Evolutionary conservation across 1,284 basidiomycete genomes (phyloP).

Genomic region (Sphagnurus paluster): DNA sequence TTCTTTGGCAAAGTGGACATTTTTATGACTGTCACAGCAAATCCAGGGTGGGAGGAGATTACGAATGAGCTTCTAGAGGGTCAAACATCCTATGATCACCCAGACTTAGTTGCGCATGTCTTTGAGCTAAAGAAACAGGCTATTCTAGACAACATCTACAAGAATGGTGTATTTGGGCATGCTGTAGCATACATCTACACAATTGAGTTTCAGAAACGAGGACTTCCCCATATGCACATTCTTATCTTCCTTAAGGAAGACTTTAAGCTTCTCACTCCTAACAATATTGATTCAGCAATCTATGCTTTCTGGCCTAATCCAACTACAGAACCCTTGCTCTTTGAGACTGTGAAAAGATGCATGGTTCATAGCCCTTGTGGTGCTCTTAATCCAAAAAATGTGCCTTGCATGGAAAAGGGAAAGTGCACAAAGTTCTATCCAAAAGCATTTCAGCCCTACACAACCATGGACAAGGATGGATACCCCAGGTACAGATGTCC

Average conservation of each 20-base stretch:
- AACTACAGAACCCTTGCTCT: slow-evolving; percentile 35
- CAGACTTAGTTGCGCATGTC: slow-evolving; percentile 45
- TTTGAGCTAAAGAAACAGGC: slow-evolving; percentile 43
- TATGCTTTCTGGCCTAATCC: slow-evolving; percentile 43
- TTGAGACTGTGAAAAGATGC: slow-evolving; percentile 28
- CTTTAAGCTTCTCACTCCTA: slow-evolving; percentile 31
- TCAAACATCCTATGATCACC: slow-evolving; percentile 39
- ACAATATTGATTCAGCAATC: slow-evolving; percentile 39
- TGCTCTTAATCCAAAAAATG: slow-evolving; percentile 24
- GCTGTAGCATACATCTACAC: slow-evolving; percentile 36
- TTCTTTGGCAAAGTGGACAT: slow-evolving; percentile 35
- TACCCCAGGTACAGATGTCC: slow-evolving; percentile 26
- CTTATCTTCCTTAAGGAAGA: slow-evolving; percentile 37
- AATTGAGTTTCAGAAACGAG: slow-evolving; percentile 53
- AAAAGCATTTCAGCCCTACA: slow-evolving; percentile 34
- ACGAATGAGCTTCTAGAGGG: slow-evolving; percentile 34
- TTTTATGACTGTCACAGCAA: slow-evolving; percentile 48
- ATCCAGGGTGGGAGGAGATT: slow-evolving; percentile 48
- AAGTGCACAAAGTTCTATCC: slow-evolving; percentile 43
- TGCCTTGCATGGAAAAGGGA: slow-evolving; percentile 40
- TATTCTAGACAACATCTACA: slow-evolving; percentile 39
- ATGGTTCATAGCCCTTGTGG: slow-evolving; percentile 54
- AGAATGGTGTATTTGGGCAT: slow-evolving; percentile 30
- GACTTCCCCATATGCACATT: slow-evolving; percentile 48
- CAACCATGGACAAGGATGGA: slow-evolving; percentile 26